Evolutionary conservation across 257 asterid genomes (phyloP), one percentile per base, ranked within the genome.

Genomic region (Nemophila menziesii): DNA sequence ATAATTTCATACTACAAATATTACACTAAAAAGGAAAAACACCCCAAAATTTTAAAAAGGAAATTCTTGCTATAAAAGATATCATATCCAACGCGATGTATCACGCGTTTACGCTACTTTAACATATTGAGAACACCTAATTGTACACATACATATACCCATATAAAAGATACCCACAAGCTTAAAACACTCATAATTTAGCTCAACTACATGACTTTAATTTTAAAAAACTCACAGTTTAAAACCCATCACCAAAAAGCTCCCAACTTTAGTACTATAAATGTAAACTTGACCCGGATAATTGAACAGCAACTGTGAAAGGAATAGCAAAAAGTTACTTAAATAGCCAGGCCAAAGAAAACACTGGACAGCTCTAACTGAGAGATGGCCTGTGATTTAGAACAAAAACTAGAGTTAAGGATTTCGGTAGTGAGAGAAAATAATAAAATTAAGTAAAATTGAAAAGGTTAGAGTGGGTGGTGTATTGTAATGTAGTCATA

Each of bases 331-430:
- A 44, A 4, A 12, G 7, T 8, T 5, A 24, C n/a, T n/a, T n/a
- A 26, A n/a, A 23, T 7, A 7, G 1, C 11, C 2, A 20, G 6
- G 14, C 8, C 5, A 10, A 2, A 10, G 6, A 4, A 17, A 4
- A 1, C 17, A 34, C 38, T 20, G 5, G 3, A 43, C 12, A 16
- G 50, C 39, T 17, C 11, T n/a, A 42, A 33, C 26, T 43, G 49
- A 44, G 39, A 58, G 58, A 55, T 54, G 61, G 64, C 67, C 75
- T 58, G 58, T 39, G 57, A 62, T 58, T 43, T 54, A 54, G 64
- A 44, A 43, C 23, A 13, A 40, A 24, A 43, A 34, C 42, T 9
- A n/a, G 8, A 43, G 4, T 0, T 24, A 4, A 4, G 33, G 33
- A 4, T 24, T 4, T 19, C 8, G 16, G 43, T 15, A 8, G 22